Evolutionary conservation across 495 filamentous ascomycete species (phyloP), one percentile per base, ranked within the genome.

Genomic region (Lasiosphaeria ovina): DNA sequence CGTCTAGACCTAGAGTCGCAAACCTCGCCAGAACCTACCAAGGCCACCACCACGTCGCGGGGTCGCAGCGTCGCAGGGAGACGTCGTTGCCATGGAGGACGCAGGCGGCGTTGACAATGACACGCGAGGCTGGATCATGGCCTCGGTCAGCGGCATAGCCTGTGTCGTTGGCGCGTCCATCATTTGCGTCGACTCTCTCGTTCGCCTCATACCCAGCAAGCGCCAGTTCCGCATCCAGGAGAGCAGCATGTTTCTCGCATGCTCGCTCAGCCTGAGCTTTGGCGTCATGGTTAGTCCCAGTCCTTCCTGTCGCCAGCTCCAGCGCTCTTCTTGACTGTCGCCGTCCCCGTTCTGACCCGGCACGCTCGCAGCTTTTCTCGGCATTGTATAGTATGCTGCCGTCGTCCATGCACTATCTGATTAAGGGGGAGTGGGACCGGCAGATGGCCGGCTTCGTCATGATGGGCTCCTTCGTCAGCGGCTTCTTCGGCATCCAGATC

Each of bases 361-460:
- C 6, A 9, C 50, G 10, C 1, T 31, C 31, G 8, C 68, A 97
- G 93, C 80, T 97, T 16, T 98, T 97, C 69, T 96, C 92, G 56
- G 89, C 95, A 2, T 74, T 98, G 34, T 96, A 94, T 68, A 93
- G 89, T 72, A 97, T 98, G 88, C 84, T 98, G 16, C 94, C 94
- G 12, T 89, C 88, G 12, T 84, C 94, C 4, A 88, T 86, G 64
- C 77, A 81, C 24, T 96, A 93, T 71, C 81, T 98, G 9, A 74
- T 78, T 17, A 79, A 84, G 48, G 87, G 84, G 58, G 86, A 85
- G 8, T 83, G 87, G 71, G 81, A 85, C 4, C 77, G 88, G 0
- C 79, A 85, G 55, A 66, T 72, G 3, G 90, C 93, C 6, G 85
- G 87, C 12, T 92, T 88, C 69, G 74, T 81, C 2, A 77, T 94